Percentiles rank a stretch among this genome's conserved stretches.
phyloP scores from a whole-genome alignment of 768 basidiomycete genomes.

The Cystofilobasidium bisporidii region DNA sequence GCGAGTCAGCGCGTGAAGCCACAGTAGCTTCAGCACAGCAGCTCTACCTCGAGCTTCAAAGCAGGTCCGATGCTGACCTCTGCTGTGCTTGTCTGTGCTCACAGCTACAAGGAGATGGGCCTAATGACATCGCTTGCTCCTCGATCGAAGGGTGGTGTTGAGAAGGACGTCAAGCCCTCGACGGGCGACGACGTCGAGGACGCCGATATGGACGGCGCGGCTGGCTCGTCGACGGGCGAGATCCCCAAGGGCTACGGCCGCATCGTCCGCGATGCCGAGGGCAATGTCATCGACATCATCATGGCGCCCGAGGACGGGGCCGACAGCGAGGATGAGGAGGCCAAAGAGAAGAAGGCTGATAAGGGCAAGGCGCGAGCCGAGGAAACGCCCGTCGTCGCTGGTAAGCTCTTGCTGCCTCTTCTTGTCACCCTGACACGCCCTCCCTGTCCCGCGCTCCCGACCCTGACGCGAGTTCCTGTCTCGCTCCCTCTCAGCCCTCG shows the following conservation, averaged over 20 bases:
- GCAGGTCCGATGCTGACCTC: background rate
- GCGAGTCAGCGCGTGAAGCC: no score
- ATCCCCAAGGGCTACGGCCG: slow-evolving; percentile 63
- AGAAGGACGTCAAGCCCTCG: slow-evolving; percentile 36
- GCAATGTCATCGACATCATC: slow-evolving; percentile 63
- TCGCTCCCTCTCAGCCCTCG: no score
- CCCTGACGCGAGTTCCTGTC: no score
- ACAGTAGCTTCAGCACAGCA: no score
- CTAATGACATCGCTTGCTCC: slow-evolving; percentile 61
- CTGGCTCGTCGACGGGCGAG: slow-evolving; percentile 28
- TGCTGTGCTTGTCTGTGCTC: slow-evolving; percentile 3
- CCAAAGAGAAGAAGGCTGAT: background rate
- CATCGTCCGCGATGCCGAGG: slow-evolving; percentile 69
- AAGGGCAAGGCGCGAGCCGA: slow-evolving; percentile 1
- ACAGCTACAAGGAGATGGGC: slow-evolving; percentile 69
- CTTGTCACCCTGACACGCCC: no score
- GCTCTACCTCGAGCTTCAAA: no score
- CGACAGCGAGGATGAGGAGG: slow-evolving; percentile 24
- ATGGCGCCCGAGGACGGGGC: slow-evolving; percentile 38
- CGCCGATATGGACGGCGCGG: background rate
- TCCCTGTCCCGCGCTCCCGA: no score
- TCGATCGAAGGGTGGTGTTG: slow-evolving; percentile 57
- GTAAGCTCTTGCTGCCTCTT: slow-evolving; percentile 5
- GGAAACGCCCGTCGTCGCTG: slow-evolving; percentile 17
- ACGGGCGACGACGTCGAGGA: background rate